Percentiles rank a stretch among this genome's conserved stretches.
Conservation (phyloP, 305 asterid genomes). For the Stenogyne calaminthoides region DNA sequence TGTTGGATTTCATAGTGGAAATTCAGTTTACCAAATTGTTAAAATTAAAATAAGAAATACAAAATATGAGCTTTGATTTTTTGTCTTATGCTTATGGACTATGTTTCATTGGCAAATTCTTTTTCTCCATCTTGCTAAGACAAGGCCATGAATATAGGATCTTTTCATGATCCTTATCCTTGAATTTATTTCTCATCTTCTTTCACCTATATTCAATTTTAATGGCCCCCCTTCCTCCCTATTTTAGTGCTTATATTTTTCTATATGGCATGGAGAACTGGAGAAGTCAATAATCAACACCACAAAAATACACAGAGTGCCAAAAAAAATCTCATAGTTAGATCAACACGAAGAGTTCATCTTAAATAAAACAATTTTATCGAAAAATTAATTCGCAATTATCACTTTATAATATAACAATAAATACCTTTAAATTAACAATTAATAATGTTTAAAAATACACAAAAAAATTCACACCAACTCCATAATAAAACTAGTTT, state of each 20-base stretch:
- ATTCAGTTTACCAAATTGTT: constrained; percentile 27
- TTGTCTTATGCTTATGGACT: constrained; percentile 34
- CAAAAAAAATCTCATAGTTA: background rate
- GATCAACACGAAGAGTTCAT: too few relatives aligned
- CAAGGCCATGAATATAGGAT: background rate
- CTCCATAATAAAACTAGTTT: too few relatives aligned
- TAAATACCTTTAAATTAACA: too few relatives aligned
- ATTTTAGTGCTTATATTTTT: background rate
- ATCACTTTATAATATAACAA: too few relatives aligned
- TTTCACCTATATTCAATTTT: constrained; percentile 5
- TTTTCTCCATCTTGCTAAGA: constrained; percentile 21
- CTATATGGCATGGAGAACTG: background rate
- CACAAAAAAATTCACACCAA: too few relatives aligned
- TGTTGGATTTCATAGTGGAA: constrained; percentile 12
- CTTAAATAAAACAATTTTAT: too few relatives aligned
- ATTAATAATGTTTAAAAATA: too few relatives aligned
- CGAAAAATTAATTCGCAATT: too few relatives aligned
- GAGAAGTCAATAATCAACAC: background rate
- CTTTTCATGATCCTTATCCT: constrained; percentile 23
- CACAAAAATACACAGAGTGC: too few relatives aligned
- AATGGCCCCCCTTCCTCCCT: constrained; percentile 1
- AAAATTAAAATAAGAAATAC: background rate
- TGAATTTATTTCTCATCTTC: constrained; percentile 5
- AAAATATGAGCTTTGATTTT: constrained; percentile 6
- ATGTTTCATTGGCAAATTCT: constrained; percentile 2